A percentile compares a stretch with the other conserved stretches of the same genome.
These are phyloP conservation scores for Globisporangium cystogenes DNA, from an alignment of 352 stramenopile genomes.

Conservation along the genomic window DNA sequence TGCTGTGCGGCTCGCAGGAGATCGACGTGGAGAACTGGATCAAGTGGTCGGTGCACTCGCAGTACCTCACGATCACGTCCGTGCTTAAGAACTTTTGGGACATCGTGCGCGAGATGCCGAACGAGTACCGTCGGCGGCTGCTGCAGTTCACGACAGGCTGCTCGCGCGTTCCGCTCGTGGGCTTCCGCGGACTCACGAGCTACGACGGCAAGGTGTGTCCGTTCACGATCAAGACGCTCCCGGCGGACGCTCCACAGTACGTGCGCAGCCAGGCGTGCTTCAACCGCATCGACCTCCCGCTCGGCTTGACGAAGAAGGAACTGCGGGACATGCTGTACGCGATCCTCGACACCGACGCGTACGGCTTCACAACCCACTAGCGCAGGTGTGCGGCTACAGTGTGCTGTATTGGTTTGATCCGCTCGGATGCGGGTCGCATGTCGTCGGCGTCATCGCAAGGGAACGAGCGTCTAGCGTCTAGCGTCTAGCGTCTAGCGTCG, in stretches of 20 bases:
- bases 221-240: constrained; percentile 67
- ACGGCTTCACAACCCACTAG: constrained; percentile 63
- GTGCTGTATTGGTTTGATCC: not conserved
- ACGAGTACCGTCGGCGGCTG: constrained; percentile 67
- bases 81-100: constrained; percentile 48
- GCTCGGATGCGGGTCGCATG: not conserved
- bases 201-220: constrained; percentile 74
- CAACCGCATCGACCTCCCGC: constrained; percentile 92
- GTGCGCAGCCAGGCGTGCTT: constrained; percentile 78
- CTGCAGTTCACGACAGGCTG: constrained; percentile 82
- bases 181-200: constrained; percentile 68
- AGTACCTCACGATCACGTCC: constrained; percentile 27
- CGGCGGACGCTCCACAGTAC: constrained; percentile 40
- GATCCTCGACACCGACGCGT: constrained; percentile 57
- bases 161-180: constrained; percentile 65
- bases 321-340: constrained; percentile 56
- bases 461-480: too few relatives aligned
- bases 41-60: constrained; percentile 57
- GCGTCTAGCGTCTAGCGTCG: too few relatives aligned
- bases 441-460: not conserved
- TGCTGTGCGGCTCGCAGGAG: constrained; percentile 92
- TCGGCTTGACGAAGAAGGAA: constrained; percentile 90
- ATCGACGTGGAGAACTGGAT: constrained; percentile 96
- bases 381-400: too few relatives aligned
- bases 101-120: constrained; percentile 87